Percentiles rank a stretch among this genome's conserved stretches.
phyloP scores from a whole-genome alignment of 441 rosid species.

The Erodium trifolium region DNA sequence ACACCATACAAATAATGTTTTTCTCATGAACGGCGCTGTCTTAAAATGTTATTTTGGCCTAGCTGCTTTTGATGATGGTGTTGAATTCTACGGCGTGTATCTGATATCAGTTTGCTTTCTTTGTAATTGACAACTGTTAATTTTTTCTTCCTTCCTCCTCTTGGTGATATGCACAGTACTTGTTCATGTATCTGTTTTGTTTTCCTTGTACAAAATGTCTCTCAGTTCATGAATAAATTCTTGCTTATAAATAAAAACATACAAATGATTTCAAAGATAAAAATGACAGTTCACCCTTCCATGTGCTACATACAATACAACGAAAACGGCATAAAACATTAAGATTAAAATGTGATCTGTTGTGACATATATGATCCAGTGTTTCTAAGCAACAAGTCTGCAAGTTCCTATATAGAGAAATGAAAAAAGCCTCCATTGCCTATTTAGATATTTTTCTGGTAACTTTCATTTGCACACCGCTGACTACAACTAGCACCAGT shows the following conservation, averaged over 20 bases:
- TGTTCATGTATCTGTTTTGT: neutral
- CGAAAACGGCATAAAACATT: neutral
- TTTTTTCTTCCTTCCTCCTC: neutral
- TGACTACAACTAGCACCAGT: slow-evolving; percentile 4
- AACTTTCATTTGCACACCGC: neutral
- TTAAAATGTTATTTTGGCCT: neutral
- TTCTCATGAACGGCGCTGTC: neutral
- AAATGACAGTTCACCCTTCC: neutral
- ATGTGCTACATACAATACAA: neutral
- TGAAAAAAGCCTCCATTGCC: neutral
- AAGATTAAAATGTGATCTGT: neutral
- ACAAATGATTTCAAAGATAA: neutral
- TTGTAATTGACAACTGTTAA: neutral
- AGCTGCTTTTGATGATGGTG: neutral
- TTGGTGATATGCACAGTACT: neutral
- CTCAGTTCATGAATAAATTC: neutral
- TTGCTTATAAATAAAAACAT: neutral
- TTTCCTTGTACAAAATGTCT: neutral
- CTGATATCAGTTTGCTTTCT: neutral
- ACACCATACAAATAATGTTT: neutral
- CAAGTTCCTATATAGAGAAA: neutral
- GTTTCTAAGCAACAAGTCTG: neutral
- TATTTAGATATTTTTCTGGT: too few species aligned
- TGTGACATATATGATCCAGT: neutral
- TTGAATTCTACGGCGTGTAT: neutral